phyloP scores from a whole-genome alignment of 306 rosid genomes.

The Betula pendula region DNA sequence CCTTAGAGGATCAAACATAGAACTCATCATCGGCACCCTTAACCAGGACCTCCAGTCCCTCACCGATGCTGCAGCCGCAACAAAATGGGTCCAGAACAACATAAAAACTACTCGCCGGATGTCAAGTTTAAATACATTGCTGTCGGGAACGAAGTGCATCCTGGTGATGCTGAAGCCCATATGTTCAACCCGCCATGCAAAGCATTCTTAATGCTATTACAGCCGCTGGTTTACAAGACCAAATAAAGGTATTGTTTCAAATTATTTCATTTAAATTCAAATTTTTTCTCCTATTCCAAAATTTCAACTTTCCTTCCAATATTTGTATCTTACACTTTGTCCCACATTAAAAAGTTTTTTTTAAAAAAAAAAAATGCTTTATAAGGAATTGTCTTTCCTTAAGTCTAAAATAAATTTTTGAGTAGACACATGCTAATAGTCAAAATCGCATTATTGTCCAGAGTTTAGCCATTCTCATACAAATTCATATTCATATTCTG shows the following conservation, averaged over 20 bases:
- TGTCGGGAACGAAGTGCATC: constrained; percentile 50
- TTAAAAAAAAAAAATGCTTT: no score
- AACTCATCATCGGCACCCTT: constrained; percentile 34
- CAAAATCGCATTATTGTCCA: no score
- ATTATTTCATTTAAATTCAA: no score
- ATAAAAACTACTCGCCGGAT: constrained; percentile 34
- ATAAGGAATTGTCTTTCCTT: no score
- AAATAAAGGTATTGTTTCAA: constrained; percentile 33
- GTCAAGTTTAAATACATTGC: constrained; percentile 45
- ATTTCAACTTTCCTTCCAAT: no score
- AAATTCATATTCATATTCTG: no score
- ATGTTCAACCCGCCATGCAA: constrained; percentile 32
- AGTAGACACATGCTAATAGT: no score
- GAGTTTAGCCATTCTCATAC: no score
- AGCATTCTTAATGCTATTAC: constrained; percentile 41
- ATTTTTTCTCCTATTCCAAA: no score
- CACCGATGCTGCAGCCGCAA: constrained; percentile 32
- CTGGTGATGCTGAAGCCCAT: constrained; percentile 21
- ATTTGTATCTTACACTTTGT: no score
- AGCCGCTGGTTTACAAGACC: constrained; percentile 40
- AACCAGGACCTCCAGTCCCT: constrained; percentile 24
- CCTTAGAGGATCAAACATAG: constrained; percentile 54
- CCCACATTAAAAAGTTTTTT: no score
- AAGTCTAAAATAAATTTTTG: no score
- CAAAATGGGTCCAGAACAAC: constrained; percentile 38